A percentile compares a stretch with the other conserved stretches of the same genome.
Evolutionary conservation across 2,329 filamentous ascomycete genomes (phyloP).

Genomic region (Pseudocercospora ulei): DNA sequence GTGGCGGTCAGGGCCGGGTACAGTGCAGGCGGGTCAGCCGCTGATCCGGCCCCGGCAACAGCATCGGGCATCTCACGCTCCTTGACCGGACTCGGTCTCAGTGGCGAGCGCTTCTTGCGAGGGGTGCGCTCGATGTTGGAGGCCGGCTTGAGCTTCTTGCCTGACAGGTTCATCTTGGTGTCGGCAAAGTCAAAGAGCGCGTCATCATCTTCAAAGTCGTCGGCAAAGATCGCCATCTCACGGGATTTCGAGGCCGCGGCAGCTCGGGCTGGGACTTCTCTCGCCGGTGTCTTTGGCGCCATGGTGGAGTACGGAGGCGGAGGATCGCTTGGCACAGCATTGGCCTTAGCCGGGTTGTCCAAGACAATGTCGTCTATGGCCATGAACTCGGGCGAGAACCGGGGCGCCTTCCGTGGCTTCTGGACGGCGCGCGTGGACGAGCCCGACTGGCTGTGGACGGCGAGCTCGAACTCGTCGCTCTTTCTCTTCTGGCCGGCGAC

Average conservation of each 20-base stretch:
- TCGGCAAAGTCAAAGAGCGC: slow-evolving; percentile 26
- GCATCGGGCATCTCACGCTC: neutral
- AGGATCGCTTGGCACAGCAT: slow-evolving; percentile 23
- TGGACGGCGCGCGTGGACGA: slow-evolving; percentile 12
- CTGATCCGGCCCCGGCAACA: neutral
- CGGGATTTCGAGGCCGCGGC: neutral
- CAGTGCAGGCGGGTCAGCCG: slow-evolving; percentile 2
- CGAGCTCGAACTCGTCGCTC: slow-evolving; percentile 39
- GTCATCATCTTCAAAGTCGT: slow-evolving; percentile 29
- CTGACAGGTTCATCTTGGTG: slow-evolving; percentile 9
- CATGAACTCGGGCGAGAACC: slow-evolving; percentile 31
- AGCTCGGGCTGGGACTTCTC: neutral
- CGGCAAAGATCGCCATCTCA: slow-evolving; percentile 12
- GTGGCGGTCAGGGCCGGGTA: slow-evolving; percentile 13
- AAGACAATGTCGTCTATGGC: slow-evolving; percentile 36
- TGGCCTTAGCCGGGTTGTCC: slow-evolving; percentile 15
- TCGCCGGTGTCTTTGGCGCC: slow-evolving; percentile 18
- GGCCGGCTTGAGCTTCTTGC: slow-evolving; percentile 10
- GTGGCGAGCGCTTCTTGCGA: slow-evolving; percentile 7
- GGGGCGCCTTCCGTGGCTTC: slow-evolving; percentile 6
- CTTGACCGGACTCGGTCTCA: neutral
- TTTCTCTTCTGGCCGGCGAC: slow-evolving; percentile 38
- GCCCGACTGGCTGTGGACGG: slow-evolving; percentile 17
- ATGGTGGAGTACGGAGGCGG: slow-evolving; percentile 42
- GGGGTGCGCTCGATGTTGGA: slow-evolving; percentile 7